Base-by-base conservation (phyloP, 1,284 basidiomycete species). In the Flammula alnicola region DNA sequence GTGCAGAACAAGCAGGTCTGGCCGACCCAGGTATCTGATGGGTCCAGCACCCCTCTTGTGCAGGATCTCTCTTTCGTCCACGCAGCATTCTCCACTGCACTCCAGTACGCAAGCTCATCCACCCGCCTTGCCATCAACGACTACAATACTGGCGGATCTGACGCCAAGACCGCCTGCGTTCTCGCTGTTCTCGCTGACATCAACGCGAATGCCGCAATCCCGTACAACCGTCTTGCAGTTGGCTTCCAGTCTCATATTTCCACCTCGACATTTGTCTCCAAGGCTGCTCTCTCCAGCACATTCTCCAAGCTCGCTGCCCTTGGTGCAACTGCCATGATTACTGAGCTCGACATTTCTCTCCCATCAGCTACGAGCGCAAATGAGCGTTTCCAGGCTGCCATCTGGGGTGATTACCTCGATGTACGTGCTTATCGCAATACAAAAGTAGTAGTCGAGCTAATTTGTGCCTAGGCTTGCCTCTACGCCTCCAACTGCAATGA, bases 101-200 rank as follows among this genome's bases (percentile, higher is more conserved):
- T 53, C 33, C 43, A 53, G 20, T 53, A 53, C 38, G 51, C 51
- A n/a, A 26, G 51, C 11, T 29, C 43, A 14, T 30, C 7, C 33
- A 53, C 51, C 12, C 51, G 51, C n/a, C 51, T 53, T 6, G 51
- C 51, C 20, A 53, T 53, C 20, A 53, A 53, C 43, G 51, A 53
- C 51, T 53, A 53, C 47, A 53, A 53, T 42, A 53, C 51, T 5
- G 51, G 51, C 8, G 51, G 46, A 2, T 23, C 27, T 14, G 51
- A 53, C 29, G 51, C 51, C 12, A 53, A 53, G 23, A 53, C 51
- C 12, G 51, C 51, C 16, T 53, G 51, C 31, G 43, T 53, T 22
- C 39, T 53, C 19, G 43, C 51, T 23, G 47, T 53, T 11, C 51
- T 53, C 25, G 51, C 51, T 7, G 51, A 53, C 33, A 49, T 53